phyloP scores from a whole-genome alignment of 768 basidiomycete species.

The Boletus pseudopeckii region DNA sequence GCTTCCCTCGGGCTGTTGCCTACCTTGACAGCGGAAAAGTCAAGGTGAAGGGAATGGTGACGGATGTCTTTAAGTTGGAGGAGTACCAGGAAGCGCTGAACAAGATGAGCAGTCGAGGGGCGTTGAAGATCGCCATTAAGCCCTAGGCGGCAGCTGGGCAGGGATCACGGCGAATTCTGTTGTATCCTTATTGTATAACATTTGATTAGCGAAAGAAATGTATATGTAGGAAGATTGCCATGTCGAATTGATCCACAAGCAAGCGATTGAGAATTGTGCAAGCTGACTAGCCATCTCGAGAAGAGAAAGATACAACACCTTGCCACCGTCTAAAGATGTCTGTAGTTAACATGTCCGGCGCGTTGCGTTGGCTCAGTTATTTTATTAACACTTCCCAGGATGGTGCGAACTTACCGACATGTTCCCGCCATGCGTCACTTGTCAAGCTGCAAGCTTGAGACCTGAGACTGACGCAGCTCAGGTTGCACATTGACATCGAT shows the following conservation, averaged over 20 bases:
- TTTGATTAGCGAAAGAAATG: neutral
- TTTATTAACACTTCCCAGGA: constrained; percentile 9
- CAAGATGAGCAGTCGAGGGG: constrained; percentile 64
- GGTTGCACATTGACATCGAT: neutral
- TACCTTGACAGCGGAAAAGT: constrained; percentile 88
- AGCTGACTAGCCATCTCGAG: too few species aligned
- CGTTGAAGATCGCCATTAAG: constrained; percentile 60
- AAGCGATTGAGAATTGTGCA: neutral
- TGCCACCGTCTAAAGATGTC: too few species aligned
- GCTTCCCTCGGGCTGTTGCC: constrained; percentile 87
- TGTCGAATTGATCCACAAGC: neutral
- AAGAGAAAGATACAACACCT: too few species aligned
- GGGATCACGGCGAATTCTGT: neutral
- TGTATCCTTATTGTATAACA: constrained; percentile 23
- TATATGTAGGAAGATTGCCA: neutral
- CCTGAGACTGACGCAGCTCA: neutral
- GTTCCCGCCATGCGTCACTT: constrained; percentile 1
- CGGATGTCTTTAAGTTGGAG: constrained; percentile 63
- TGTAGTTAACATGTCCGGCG: neutral
- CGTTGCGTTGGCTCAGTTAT: neutral
- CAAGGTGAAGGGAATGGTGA: constrained; percentile 76
- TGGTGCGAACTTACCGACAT: neutral
- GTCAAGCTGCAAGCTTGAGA: neutral
- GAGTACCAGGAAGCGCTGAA: constrained; percentile 69
- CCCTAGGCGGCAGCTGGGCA: constrained; percentile 33